Evolutionary conservation across 495 filamentous ascomycete genomes (phyloP), one percentile per base, ranked within the genome.

Genomic region (Xylaria grammica): DNA sequence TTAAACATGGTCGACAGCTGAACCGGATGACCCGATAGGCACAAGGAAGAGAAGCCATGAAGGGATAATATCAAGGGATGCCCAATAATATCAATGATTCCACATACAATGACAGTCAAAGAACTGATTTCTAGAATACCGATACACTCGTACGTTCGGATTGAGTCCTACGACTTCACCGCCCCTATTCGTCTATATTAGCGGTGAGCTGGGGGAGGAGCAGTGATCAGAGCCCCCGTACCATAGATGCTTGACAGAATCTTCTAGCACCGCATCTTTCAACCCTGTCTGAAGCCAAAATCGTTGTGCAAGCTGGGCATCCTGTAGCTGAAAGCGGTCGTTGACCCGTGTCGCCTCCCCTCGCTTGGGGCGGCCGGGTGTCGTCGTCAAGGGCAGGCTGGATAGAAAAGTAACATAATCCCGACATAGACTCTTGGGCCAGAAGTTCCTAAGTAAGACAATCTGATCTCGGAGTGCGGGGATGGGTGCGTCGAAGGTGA

Each of bases 271-370:
- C 5, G 84, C 75, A 62, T 88, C 83, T 50, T 78, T 80, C 38
- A 91, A 73, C 2, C 83, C 84, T 4, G 87, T 89, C 68, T 82
- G 79, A 13, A 76, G 77, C 91, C 91, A 98, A 27, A 97, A 71
- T 60, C 81, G 80, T 70, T 90, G 83, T 3, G 94, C 90, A 71
- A 97, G 97, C 9, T 55, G 72, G 29, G 82, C 73, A 77, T 98
- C 94, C 36, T 91, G 81, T 44, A 95, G 81, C 78, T 97, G 91
- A 74, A 91, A 95, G 30, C 94, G 88, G 72, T 97, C 94, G 73
- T 98, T 98, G 45, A 97, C 91, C 20, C 94, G 83, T 29, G 94
- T 76, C 0, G 94, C 94, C 45, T 96, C 88, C 48, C 91, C 94
- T 66, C 86, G 88, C 78, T 93, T 96, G 7, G 94, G 93, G 52